Evolutionary conservation across 495 filamentous ascomycete species (phyloP).

Genomic region (Penicillium pulvis): DNA sequence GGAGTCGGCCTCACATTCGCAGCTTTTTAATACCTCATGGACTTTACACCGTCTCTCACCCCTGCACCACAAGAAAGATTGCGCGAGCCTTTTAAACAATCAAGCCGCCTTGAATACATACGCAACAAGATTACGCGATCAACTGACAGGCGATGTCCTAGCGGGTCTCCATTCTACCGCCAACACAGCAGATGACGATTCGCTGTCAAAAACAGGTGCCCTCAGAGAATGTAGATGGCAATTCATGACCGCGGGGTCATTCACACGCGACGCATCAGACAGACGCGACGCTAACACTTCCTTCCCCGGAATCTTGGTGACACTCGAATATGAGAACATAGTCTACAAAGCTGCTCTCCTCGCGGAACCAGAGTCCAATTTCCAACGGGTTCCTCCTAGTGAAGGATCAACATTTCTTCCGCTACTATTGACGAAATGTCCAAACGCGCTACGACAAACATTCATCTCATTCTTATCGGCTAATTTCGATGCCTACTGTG

Average conservation of each 20-base stretch:
- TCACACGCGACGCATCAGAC: conserved; percentile 1
- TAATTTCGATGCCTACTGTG: conserved; percentile 55
- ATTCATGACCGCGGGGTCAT: conserved; percentile 28
- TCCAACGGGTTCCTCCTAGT: conserved; percentile 8
- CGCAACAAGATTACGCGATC: conserved; percentile 52
- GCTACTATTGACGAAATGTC: conserved; percentile 55
- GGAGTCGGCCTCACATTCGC: conserved; percentile 27
- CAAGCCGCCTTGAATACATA: conserved; percentile 46
- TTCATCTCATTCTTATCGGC: conserved; percentile 49
- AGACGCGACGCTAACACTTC: conserved; percentile 6
- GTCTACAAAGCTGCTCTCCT: conserved; percentile 51
- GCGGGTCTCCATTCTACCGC: conserved; percentile 43
- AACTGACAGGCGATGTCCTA: conserved; percentile 53
- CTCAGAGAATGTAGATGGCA: conserved; percentile 52
- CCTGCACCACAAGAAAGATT: conserved; percentile 49
- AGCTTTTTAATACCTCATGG: conserved; percentile 58
- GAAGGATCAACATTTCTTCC: conserved; percentile 50
- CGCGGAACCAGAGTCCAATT: conserved; percentile 12
- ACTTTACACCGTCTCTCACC: conserved; percentile 58
- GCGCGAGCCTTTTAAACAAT: conserved; percentile 40
- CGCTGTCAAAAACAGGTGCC: conserved; percentile 47
- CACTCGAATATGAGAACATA: conserved; percentile 53
- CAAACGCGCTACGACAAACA: conserved; percentile 50
- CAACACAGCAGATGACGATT: conserved; percentile 35
- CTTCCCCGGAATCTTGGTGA: conserved; percentile 45